Conservation (phyloP, 352 stramenopile genomes). For the Globisporangium rhizosaccharum region DNA sequence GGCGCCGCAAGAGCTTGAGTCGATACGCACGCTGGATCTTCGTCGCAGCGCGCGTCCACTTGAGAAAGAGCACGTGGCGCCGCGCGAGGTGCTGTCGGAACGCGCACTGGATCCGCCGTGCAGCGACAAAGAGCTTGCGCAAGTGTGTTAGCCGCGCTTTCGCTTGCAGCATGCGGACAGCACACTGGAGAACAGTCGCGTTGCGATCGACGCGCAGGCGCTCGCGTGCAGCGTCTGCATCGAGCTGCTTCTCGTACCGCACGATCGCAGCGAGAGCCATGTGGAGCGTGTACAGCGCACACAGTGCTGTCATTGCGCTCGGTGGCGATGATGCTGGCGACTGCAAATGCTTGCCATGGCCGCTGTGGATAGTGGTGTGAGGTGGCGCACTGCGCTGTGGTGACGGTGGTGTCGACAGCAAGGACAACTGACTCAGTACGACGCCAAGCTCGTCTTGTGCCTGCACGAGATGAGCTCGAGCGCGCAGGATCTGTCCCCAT, state of each 20-base stretch:
- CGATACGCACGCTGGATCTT: constrained; percentile 62
- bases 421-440: neutral
- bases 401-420: neutral
- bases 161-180: constrained; percentile 26
- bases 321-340: neutral
- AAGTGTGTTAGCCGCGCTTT: constrained; percentile 21
- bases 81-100: constrained; percentile 65
- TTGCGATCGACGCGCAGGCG: constrained; percentile 15
- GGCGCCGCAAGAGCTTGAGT: constrained; percentile 28
- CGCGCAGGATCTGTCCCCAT: constrained; percentile 7
- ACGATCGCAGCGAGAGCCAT: constrained; percentile 29
- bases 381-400: neutral
- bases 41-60: constrained; percentile 40
- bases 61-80: constrained; percentile 36
- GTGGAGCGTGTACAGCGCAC: constrained; percentile 17
- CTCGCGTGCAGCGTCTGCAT: constrained; percentile 22
- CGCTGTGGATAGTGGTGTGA: too few species aligned
- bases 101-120: constrained; percentile 55
- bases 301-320: constrained; percentile 5
- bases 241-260: constrained; percentile 52
- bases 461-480: constrained; percentile 3
- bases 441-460: neutral
- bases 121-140: constrained; percentile 24
- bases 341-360: neutral
- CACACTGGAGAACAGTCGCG: constrained; percentile 44